Evolutionary conservation across 345 rosid species (phyloP), one percentile per base, ranked within the genome.

Genomic region (Kandelia obovata): DNA sequence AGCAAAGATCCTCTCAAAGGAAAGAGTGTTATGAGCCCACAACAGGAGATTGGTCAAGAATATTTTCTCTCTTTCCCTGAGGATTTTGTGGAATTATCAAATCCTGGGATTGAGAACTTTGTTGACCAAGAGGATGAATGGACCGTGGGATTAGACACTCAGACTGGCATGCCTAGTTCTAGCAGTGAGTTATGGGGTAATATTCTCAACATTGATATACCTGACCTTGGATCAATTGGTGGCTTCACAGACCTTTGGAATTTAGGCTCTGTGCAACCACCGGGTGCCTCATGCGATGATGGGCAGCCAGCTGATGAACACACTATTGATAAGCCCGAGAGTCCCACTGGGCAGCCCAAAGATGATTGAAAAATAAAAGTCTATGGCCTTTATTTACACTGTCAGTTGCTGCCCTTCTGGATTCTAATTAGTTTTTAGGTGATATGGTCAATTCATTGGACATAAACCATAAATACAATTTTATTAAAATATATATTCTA

Each of bases 211-310:
- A 82, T 68, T 74, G 84, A 81, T 70, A 58, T 78, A 61, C 86
- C 87, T 25, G 93, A 81, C 64, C 75, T 80, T 70, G 89, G 83
- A 61, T 69, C 71, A 69, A 81, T 75, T 16, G 78, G 64, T 57
- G 81, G 63, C 57, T 80, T 89, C 68, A 84, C 94, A 52, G 96
- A 91, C 83, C 67, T 85, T 15, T 87, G 97, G 98, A 88, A 87
- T 78, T 58, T 83, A 32, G 76, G 78, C 58, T 71, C 82, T 26
- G 73, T 72, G 11, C 89, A 81, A 59, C 84, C 75, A 58, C 82
- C 79, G 73, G 88, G 78, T 77, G 70, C 73, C 64, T 78, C 82
- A 62, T 81, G 79, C 67, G 55, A 47, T 63, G 86, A 80, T 73
- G 72, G 62, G 68, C 83, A 88, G 96, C 80, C 72, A 19, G 76